Base-by-base conservation (phyloP, 2,329 filamentous ascomycete genomes). In the Sordariomycetes sp. region DNA sequence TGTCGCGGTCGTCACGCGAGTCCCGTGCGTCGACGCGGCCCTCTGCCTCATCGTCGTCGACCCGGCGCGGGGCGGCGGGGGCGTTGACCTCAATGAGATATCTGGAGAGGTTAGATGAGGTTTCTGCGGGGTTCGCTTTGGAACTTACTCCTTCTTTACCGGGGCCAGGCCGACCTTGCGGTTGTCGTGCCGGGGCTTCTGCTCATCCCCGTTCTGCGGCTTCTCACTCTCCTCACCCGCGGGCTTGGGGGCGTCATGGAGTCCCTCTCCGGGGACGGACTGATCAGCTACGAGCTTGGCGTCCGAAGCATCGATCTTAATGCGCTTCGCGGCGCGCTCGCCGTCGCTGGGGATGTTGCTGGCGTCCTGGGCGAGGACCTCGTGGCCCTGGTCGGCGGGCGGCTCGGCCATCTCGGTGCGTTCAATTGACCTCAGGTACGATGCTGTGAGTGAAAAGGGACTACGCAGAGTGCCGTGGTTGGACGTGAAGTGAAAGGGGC, bases 141-240 rank as follows among this genome's bases (percentile, higher is more conserved):
- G 3, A 15, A 59, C 69, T 57, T 59, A 85, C 75, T 87, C 82
- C 50, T 72, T 66, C 57, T 86, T 87, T 55, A 88, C 74, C 8
- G 77, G 74, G 15, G 82, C 82, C 34, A 80, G 62, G 18, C 80
- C 81, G 47, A 39, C 41, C 15, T 34, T 15, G 18, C 39, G 38
- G 21, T 44, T 33, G 15, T 33, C 37, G 15, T 42, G 45, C 28
- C 46, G 39, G 23, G 44, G 46, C 37, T 53, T 46, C 14, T 37
- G 33, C 17, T 41, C 43, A 11, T 49, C 39, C 6, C 40, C 29
- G 17, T 27, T 20, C n/a, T 35, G 33, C 12, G 43, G 43, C 14
- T 44, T 40, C 14, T n/a, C n/a, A n/a, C n/a, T n/a, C n/a, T n/a
- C n/a, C n/a, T n/a, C n/a, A n/a, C n/a, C n/a, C n/a, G 30, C 21